Conservation (phyloP, 148 eudicot genomes). For the Drosera capensis region DNA sequence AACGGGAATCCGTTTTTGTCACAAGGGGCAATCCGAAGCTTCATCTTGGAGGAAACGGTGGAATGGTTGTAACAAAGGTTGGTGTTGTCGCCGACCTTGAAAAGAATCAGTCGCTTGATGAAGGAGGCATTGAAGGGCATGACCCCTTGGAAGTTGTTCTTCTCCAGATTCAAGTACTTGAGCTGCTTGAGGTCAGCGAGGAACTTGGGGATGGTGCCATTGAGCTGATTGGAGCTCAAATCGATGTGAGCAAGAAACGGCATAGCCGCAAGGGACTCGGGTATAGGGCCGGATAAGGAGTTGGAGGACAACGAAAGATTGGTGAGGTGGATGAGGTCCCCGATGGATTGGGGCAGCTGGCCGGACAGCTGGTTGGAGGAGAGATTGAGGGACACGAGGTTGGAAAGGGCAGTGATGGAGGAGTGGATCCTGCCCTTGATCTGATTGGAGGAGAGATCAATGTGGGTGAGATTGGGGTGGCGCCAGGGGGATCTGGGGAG, state of each 20-base stretch:
- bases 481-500: slow-evolving; percentile 63
- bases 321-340: slow-evolving; percentile 45
- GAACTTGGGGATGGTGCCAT: slow-evolving; percentile 54
- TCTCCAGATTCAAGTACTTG: slow-evolving; percentile 62
- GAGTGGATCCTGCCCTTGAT: slow-evolving; percentile 43
- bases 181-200: slow-evolving; percentile 38
- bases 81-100: slow-evolving; percentile 50
- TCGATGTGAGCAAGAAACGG: slow-evolving; percentile 40
- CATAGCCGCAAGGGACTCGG: slow-evolving; percentile 32
- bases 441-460: slow-evolving; percentile 49
- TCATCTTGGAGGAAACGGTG: slow-evolving; percentile 29
- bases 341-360: slow-evolving; percentile 44
- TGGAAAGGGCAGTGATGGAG: slow-evolving; percentile 32
- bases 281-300: slow-evolving; percentile 49
- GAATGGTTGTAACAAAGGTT: slow-evolving; percentile 69
- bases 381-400: slow-evolving; percentile 33
- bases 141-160: slow-evolving; percentile 56
- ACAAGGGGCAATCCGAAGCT: slow-evolving; percentile 79
- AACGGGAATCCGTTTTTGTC: slow-evolving; percentile 66
- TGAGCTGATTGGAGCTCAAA: slow-evolving; percentile 65
- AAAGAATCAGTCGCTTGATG: slow-evolving; percentile 34
- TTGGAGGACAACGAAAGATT: slow-evolving; percentile 41
- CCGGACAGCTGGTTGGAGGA: slow-evolving; percentile 41
- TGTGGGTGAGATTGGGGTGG: slow-evolving; percentile 29
- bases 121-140: slow-evolving; percentile 75